Evolutionary conservation across 495 filamentous ascomycete species (phyloP), one percentile per base, ranked within the genome.

Genomic region (Darksidea phi): DNA sequence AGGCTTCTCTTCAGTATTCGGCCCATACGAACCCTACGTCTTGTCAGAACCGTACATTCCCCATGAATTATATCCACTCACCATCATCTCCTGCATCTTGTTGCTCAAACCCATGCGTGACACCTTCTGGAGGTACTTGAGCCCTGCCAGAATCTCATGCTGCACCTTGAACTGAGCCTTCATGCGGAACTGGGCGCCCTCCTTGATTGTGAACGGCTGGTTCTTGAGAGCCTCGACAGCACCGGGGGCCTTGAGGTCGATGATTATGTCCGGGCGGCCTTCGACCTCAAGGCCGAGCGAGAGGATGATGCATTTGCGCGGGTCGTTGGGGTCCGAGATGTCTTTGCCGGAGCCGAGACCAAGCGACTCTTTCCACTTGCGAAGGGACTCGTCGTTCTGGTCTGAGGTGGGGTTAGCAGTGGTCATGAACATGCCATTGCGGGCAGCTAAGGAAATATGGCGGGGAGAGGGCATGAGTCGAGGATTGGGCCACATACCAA

Each of bases 21-120:
- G 94, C 21, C 89, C 86, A 72, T 89, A 98, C 57, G 88, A 92
- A 52, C 94, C 93, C 84, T 86, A 57, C 45, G 2, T 6, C 8
- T 23, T 23, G 32, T 11, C 18, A 51, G n/a, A 1, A 38, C 41
- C 37, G 42, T 37, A 13, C 23, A 80, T 87, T 70, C 28, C 1
- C 26, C 49, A 25, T 34, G 24, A 13, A 13, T 6, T 43, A 13
- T 43, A 15, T n/a, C 4, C 12, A 55, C 59, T 49, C 75, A 93
- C 90, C 78, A 98, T 86, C 94, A 98, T 98, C 80, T 97, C 91
- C 70, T 93, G 82, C 58, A 90, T 85, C 84, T 95, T 97, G 77
- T 86, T 87, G 37, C 82, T 80, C 69, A 98, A 80, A 59, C 87
- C 86, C 79, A 89, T 88, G 64, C 91, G 82, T 82, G 92, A 96